Conservation (phyloP, 106 monocot genomes). For the Dactylorhiza incarnata region DNA sequence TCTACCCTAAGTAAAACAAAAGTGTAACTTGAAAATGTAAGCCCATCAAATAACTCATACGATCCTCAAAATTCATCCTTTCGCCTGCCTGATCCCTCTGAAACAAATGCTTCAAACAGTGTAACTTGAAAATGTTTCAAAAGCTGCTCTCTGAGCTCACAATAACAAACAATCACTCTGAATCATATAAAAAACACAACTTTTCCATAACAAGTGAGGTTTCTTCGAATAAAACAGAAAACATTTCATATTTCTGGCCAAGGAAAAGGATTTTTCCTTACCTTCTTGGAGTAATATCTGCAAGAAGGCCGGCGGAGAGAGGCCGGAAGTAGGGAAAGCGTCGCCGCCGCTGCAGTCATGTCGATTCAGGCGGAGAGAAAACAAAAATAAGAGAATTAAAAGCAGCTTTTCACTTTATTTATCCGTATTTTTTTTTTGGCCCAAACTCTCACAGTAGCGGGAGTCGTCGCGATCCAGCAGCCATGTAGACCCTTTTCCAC, state of each 20-base stretch:
- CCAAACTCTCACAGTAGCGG: background rate
- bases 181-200: background rate
- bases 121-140: background rate
- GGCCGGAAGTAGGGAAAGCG: conserved; percentile 17
- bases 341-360: conserved; percentile 19
- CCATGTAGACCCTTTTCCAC: background rate
- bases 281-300: conserved; percentile 14
- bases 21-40: background rate
- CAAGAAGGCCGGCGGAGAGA: conserved; percentile 14
- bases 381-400: background rate
- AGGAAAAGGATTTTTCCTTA: background rate
- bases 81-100: background rate
- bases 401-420: background rate
- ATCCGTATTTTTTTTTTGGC: background rate
- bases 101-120: background rate
- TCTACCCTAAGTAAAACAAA: background rate
- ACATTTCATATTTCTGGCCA: background rate
- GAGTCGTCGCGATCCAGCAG: background rate
- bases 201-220: background rate
- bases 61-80: too few species aligned
- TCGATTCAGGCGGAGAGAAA: background rate
- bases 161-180: background rate
- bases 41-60: too few species aligned
- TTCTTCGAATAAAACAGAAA: background rate
- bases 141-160: background rate